A percentile compares a stretch with the other conserved stretches of the same genome.
These are phyloP conservation scores for Colletotrichum ledebouriae DNA, from an alignment of 2,329 filamentous ascomycete species.

Conservation along the genomic window DNA sequence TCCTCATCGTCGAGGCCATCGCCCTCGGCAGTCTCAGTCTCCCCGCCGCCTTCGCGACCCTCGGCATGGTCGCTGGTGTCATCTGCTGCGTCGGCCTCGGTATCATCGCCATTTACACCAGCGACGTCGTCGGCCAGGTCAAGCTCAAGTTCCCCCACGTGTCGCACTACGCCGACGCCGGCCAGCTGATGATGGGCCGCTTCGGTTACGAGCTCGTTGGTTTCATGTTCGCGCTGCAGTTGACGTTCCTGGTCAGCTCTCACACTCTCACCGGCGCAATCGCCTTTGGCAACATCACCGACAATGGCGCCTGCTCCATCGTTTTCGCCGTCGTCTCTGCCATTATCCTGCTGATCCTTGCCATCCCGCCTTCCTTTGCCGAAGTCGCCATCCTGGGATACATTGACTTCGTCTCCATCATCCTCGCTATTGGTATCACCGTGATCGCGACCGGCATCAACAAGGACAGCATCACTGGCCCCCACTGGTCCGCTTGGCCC, in stretches of 20 bases:
- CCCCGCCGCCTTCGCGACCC: constrained; percentile 64
- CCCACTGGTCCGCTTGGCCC: constrained; percentile 61
- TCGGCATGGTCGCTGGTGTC: constrained; percentile 64
- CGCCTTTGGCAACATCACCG: constrained; percentile 74
- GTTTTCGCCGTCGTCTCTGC: constrained; percentile 61
- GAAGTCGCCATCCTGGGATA: constrained; percentile 65
- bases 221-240: constrained; percentile 71
- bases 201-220: constrained; percentile 74
- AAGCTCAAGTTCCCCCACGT: constrained; percentile 68
- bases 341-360: constrained; percentile 60
- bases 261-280: constrained; percentile 79
- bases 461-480: constrained; percentile 46
- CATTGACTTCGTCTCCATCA: constrained; percentile 72
- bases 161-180: constrained; percentile 77
- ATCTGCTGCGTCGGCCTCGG: constrained; percentile 53
- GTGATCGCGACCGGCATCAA: constrained; percentile 74
- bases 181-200: constrained; percentile 70
- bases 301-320: constrained; percentile 63
- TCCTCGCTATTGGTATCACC: constrained; percentile 73
- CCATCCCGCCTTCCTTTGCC: constrained; percentile 62
- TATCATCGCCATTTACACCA: constrained; percentile 56
- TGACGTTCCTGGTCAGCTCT: constrained; percentile 79
- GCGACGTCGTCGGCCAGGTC: constrained; percentile 57
- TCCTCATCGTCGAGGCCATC: constrained; percentile 70
- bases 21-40: constrained; percentile 67